A percentile compares a stretch with the other conserved stretches of the same genome.
Evolutionary conservation across 768 basidiomycete species (phyloP).

Genomic region (Sistotremastrum niveocremeum): DNA sequence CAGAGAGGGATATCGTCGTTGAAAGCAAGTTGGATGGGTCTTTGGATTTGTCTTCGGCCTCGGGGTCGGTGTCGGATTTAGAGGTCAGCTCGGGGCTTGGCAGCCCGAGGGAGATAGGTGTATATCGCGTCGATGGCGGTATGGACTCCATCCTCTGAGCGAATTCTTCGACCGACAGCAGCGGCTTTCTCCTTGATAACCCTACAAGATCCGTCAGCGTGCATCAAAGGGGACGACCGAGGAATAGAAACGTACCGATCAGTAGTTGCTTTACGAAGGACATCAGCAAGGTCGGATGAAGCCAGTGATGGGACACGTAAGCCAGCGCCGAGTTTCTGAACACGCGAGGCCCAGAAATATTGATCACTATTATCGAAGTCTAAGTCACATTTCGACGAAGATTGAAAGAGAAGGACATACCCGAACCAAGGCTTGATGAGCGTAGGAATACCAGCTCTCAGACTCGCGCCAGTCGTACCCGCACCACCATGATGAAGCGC

Average conservation of each 20-base stretch:
- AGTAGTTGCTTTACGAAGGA: slow-evolving; percentile 41
- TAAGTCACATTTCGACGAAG: neutral
- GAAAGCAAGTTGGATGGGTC: too few relatives aligned
- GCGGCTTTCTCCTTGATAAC: slow-evolving; percentile 51
- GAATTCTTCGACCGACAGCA: slow-evolving; percentile 30
- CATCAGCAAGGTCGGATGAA: slow-evolving; percentile 35
- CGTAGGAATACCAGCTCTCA: slow-evolving; percentile 50
- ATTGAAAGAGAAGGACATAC: slow-evolving; percentile 7
- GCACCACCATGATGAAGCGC: slow-evolving; percentile 59
- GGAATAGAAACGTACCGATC: slow-evolving; percentile 25
- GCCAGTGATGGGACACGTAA: slow-evolving; percentile 34
- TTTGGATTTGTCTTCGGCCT: too few relatives aligned
- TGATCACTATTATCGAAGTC: slow-evolving; percentile 26
- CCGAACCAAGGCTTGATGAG: slow-evolving; percentile 63
- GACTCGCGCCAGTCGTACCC: slow-evolving; percentile 55
- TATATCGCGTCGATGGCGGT: slow-evolving; percentile 44
- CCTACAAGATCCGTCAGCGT: slow-evolving; percentile 12
- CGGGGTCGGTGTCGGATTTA: too few relatives aligned
- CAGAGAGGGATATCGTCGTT: too few relatives aligned
- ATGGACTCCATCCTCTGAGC: slow-evolving; percentile 42
- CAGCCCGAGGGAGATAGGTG: slow-evolving; percentile 33
- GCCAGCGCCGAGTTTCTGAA: slow-evolving; percentile 47
- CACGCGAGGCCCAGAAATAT: slow-evolving; percentile 51
- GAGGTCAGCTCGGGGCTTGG: too few relatives aligned
- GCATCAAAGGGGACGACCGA: neutral